Conservation (phyloP, 305 asterid genomes). For the Coffea humblotiana region DNA sequence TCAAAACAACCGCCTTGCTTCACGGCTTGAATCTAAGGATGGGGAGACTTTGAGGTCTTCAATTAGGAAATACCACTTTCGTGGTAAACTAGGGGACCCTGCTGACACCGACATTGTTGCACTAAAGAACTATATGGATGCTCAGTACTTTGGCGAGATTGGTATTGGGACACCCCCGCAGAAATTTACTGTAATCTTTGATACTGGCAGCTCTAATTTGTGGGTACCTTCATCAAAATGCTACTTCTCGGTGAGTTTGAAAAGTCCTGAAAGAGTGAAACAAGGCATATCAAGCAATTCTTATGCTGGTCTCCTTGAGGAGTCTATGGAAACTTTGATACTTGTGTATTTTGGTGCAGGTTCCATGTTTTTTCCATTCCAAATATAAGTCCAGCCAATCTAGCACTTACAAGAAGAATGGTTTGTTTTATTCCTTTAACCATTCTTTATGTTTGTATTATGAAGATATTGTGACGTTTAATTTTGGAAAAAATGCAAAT, state of each 20-base stretch:
- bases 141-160: slow-evolving; percentile 95
- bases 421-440: slow-evolving; percentile 35
- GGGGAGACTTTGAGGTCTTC: slow-evolving; percentile 51
- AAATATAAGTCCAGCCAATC: slow-evolving; percentile 79
- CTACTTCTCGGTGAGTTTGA: slow-evolving; percentile 71
- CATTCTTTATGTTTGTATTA: background rate
- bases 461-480: background rate
- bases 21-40: slow-evolving; percentile 58
- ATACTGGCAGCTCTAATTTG: slow-evolving; percentile 89
- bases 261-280: background rate
- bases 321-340: slow-evolving; percentile 2
- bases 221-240: slow-evolving; percentile 97
- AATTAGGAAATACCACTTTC: slow-evolving; percentile 52
- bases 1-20: slow-evolving; percentile 65
- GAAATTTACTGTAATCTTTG: slow-evolving; percentile 87
- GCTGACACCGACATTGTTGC: slow-evolving; percentile 68
- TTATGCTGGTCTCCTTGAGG: background rate
- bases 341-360: slow-evolving; percentile 42
- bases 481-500: background rate
- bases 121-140: slow-evolving; percentile 91
- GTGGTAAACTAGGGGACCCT: slow-evolving; percentile 47
- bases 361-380: slow-evolving; percentile 78
- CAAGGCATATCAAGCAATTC: background rate
- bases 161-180: slow-evolving; percentile 87
- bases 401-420: slow-evolving; percentile 74